A percentile compares a stretch with the other conserved stretches of the same genome.
phyloP scores from a whole-genome alignment of 2,329 filamentous ascomycete species.

The Hyphodiscus sp. region DNA sequence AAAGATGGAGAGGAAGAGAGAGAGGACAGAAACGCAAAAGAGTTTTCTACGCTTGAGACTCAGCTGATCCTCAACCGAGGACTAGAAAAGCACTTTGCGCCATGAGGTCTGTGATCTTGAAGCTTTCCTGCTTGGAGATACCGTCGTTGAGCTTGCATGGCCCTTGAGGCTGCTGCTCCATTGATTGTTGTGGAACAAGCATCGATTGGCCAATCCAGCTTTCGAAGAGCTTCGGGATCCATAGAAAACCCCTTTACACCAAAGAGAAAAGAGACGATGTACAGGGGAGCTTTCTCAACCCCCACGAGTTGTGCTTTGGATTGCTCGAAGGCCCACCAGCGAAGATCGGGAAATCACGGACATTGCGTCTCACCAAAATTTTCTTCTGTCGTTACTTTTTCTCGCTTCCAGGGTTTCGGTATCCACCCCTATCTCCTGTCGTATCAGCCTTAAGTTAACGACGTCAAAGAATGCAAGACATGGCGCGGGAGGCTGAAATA shows the following conservation, averaged over 20 bases:
- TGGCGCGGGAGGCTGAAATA: not conserved
- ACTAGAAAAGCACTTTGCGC: not conserved
- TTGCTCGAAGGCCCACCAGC: too few relatives aligned
- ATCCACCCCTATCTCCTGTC: not conserved
- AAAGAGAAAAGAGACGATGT: not conserved
- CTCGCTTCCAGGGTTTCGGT: not conserved
- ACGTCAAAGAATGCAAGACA: not conserved
- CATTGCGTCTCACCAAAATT: not conserved
- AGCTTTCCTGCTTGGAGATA: not conserved
- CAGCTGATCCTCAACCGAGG: not conserved
- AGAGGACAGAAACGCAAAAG: not conserved
- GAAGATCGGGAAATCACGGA: not conserved
- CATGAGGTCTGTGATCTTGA: not conserved
- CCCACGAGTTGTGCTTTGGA: not conserved
- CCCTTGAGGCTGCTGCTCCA: not conserved
- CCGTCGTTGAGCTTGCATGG: not conserved
- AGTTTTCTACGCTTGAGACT: not conserved
- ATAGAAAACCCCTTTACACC: not conserved
- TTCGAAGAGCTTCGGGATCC: not conserved
- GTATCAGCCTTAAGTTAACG: not conserved
- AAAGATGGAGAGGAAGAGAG: constrained; percentile 1
- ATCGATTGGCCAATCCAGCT: not conserved
- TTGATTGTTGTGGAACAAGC: not conserved
- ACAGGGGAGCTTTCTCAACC: not conserved
- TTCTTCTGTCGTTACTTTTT: not conserved